Evolutionary conservation across 805 yeast species (phyloP), one percentile per base, ranked within the genome.

Genomic region (Wickerhamiella australiensis): DNA sequence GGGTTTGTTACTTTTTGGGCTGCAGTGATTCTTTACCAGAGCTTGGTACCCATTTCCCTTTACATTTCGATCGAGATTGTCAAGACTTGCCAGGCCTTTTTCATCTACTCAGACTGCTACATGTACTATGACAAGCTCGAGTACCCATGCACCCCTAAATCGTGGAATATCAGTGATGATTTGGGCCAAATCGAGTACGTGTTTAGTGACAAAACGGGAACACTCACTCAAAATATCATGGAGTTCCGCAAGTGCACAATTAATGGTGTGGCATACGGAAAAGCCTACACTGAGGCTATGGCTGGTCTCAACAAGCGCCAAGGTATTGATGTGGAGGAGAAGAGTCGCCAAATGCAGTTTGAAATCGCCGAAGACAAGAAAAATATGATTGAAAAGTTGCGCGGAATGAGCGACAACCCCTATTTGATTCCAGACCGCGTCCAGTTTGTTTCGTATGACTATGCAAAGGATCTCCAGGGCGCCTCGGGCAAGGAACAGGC

Each of bases 131-230:
- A 73, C 47, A 72, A 65, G 50, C 66, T 81, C 43, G 87, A 84
- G 63, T 80, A 76, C 59, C 87, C 90, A 0, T 82, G 90, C 62
- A 73, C 79, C 1, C 90, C 94, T 2, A 82, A 82, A 57, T 75
- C 88, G 0, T 83, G 94, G 94, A 79, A 79, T 54, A 80, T 83
- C 42, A 80, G 87, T 5, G 94, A 83, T 65, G 94, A 83, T 63
- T 70, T 83, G 54, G 94, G 94, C 17, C 94, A 83, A 62, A 79
- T 83, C 52, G 92, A 83, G 63, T 83, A 81, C 61, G 74, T 83
- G 38, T 83, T 83, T 64, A 79, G 86, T 61, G 94, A 83, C 67
- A 83, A 83, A 63, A 83, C 94, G 0, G 94, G 94, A 33, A 83
- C 94, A 0, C 68, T 83, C 58, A 83, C 94, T 5, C 90, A 83